These are phyloP conservation scores for Fusarium metavorans DNA, from an alignment of 2,329 filamentous ascomycete species.

Conservation along the genomic window DNA sequence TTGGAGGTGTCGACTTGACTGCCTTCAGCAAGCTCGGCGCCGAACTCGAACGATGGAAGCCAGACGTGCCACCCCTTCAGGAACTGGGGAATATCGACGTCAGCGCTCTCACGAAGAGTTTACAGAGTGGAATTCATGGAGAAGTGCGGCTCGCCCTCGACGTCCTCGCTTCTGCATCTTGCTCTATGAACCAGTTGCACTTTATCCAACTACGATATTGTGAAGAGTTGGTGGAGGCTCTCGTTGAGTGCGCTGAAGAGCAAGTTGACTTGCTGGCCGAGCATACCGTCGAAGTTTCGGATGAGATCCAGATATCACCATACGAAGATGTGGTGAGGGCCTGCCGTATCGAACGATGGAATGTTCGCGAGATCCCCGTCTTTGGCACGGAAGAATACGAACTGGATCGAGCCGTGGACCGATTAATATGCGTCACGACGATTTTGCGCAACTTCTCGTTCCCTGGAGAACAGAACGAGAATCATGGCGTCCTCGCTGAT, in stretches of 20 bases:
- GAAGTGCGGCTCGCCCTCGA: conserved; percentile 94
- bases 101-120: conserved; percentile 86
- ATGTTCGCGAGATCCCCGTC: conserved; percentile 76
- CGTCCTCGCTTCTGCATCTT: conserved; percentile 76
- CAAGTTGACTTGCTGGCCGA: conserved; percentile 88
- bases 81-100: conserved; percentile 93
- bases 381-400: conserved; percentile 85
- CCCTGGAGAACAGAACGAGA: conserved; percentile 68
- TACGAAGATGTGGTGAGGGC: conserved; percentile 90
- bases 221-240: conserved; percentile 87
- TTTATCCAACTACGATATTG: conserved; percentile 77
- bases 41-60: conserved; percentile 76
- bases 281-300: conserved; percentile 85
- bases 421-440: conserved; percentile 89
- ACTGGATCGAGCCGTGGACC: conserved; percentile 86
- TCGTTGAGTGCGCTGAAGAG: conserved; percentile 92
- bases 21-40: conserved; percentile 73
- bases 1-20: conserved; percentile 79
- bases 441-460: conserved; percentile 95
- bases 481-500: conserved; percentile 80
- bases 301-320: conserved; percentile 82
- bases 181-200: conserved; percentile 73
- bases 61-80: conserved; percentile 77
- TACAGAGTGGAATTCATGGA: conserved; percentile 89
- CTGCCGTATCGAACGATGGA: conserved; percentile 79